Percentiles rank a stretch among this genome's conserved stretches.
These are phyloP conservation scores for Cajanus cajan DNA, from an alignment of 306 rosid genomes.

Conservation along the genomic window DNA sequence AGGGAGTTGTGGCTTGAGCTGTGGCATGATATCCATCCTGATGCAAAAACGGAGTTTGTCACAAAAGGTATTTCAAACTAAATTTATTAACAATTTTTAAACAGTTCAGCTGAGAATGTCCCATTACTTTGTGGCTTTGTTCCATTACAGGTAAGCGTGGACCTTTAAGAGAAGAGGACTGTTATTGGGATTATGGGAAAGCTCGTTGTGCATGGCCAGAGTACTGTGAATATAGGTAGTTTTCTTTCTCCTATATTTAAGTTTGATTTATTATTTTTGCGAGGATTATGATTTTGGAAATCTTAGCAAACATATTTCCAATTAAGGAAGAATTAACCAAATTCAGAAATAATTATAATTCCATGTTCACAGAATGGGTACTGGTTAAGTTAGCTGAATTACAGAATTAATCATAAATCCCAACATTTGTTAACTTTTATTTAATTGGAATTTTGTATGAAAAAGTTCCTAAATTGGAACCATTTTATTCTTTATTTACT, in stretches of 20 bases:
- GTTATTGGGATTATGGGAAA: slow-evolving; percentile 99
- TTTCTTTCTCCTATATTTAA: slow-evolving; percentile 17
- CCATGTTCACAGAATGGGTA: slow-evolving; percentile 11
- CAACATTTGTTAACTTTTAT: neutral
- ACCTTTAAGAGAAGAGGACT: slow-evolving; percentile 89
- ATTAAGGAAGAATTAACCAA: slow-evolving; percentile 4
- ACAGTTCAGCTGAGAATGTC: slow-evolving; percentile 32
- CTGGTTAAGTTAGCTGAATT: slow-evolving; percentile 16
- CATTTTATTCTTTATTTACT: neutral
- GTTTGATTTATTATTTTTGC: slow-evolving; percentile 4
- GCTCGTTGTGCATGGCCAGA: slow-evolving; percentile 98
- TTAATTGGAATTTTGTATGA: slow-evolving; percentile 2
- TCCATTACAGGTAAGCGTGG: slow-evolving; percentile 85
- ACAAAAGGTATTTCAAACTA: slow-evolving; percentile 64
- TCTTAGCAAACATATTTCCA: slow-evolving; percentile 1
- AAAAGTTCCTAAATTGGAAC: neutral
- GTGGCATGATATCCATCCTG: slow-evolving; percentile 94
- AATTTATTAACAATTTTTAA: slow-evolving; percentile 2
- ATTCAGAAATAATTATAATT: neutral
- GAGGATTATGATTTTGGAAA: neutral
- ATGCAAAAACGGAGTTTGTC: slow-evolving; percentile 70
- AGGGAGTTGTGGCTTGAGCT: slow-evolving; percentile 98
- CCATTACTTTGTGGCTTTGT: slow-evolving; percentile 16
- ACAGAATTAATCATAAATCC: slow-evolving; percentile 3
- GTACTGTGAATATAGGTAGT: slow-evolving; percentile 93